Evolutionary conservation across 352 stramenopile species (phyloP), one percentile per base, ranked within the genome.

Genomic region (Phytophthora melonis): DNA sequence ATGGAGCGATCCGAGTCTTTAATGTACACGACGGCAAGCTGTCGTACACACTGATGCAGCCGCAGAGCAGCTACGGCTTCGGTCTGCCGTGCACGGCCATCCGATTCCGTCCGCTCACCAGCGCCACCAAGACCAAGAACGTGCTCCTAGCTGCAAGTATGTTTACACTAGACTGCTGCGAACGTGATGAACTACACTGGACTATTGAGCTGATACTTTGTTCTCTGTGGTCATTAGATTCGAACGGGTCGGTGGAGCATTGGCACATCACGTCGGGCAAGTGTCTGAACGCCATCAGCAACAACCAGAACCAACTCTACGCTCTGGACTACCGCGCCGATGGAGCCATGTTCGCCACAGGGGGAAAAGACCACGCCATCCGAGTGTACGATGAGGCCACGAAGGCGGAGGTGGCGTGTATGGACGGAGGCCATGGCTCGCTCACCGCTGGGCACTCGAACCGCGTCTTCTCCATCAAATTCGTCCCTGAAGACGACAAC

Each of bases 251-350:
- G 16, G 89, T 98, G 34, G 88, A 97, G 66, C 92, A 98, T 72
- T 98, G 93, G 93, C 94, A 98, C 75, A 93, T 98, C 61, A 98
- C 94, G 21, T 97, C 89, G 3, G 89, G 92, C 58, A 97, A 98
- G 75, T 98, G 92, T 74, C 82, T 98, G 47, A 91, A 96, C 72
- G 84, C 89, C n/a, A 97, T 98, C 79, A 84, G 68, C n/a, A 87
- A 96, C 73, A 84, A 89, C 47, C 69, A 94, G 60, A 97, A 97
- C 70, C 93, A 97, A 68, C 75, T 98, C 13, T 98, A 97, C 68
- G 90, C 91, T 50, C 83, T 98, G 3, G 90, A 97, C 74, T 98
- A 98, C 69, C 87, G 90, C 66, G 45, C 63, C 1, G 93, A 98
- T 65, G 93, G 92, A 52, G 81, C 81, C 2, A 84, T 90, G 75